Evolutionary conservation across 2,329 filamentous ascomycete species (phyloP), one percentile per base, ranked within the genome.

Genomic region (Botrytis paeoniae): DNA sequence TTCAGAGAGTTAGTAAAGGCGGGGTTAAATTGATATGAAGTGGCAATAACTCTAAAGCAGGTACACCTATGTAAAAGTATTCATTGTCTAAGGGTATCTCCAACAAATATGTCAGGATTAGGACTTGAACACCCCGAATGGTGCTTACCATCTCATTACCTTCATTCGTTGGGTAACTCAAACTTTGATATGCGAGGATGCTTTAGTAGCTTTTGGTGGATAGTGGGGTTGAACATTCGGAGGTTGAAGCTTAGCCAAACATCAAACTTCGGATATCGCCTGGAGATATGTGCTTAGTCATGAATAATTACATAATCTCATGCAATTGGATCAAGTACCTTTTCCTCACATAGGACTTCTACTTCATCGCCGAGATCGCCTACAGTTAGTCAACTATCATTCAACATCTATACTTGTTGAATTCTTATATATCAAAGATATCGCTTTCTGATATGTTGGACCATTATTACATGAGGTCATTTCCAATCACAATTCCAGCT

Each of bases 161-260:
- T 43, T 68, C 75, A 29, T 70, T 71, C 60, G 60, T 76, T 32
- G 54, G 22, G 25, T 51, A 70, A 63, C 35, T 77, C 35, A 60
- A 75, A 51, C 70, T 76, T 76, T 25, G 77, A 78, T 70, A 48
- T 70, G 59, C 57, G 57, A 51, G 32, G 41, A 63, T 63, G 57
- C 16, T 63, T 39, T 60, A 41, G 69, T 51, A 41, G 25, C 32
- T 39, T 39, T 70, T 51, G 25, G 59, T 64, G 69, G 32, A 63
- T n/a, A 29, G 51, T 43, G 51, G 66, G 76, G 75, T 70, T 70
- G 10, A 12, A 29, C 32, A 14, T 6, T 37, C 41, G 54, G 57
- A 48, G 7, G 29, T 37, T 43, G 54, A 45, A 45, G 43, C 51
- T 70, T 62, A 54, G 64, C 64, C 64, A 68, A 68, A 54, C 65